phyloP scores from a whole-genome alignment of 1,139 yeast genomes.

The Petasospora fabianii region DNA sequence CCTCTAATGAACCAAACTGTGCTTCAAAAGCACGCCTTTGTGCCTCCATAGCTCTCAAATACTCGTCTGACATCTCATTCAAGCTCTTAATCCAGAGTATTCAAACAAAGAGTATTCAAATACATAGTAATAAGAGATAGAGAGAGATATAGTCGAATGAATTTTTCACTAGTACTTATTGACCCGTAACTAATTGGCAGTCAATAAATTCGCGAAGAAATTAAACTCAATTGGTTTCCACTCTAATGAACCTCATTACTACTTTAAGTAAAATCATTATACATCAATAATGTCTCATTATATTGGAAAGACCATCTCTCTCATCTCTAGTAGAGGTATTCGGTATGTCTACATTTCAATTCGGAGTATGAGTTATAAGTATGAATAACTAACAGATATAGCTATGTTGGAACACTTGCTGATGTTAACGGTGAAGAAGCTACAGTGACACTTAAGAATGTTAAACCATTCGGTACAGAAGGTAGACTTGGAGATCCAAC shows the following conservation, averaged over 20 bases:
- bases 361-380: no score
- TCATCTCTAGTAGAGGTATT: conserved; percentile 83
- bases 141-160: no score
- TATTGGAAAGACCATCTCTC: conserved; percentile 88
- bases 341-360: conserved; percentile 42
- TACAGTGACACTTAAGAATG: conserved; percentile 81
- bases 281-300: conserved; percentile 65
- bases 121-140: no score
- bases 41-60: conserved; percentile 36
- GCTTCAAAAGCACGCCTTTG: conserved; percentile 64
- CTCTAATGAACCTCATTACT: no score
- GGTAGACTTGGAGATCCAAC: conserved; percentile 77
- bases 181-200: no score
- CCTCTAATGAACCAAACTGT: conserved; percentile 63
- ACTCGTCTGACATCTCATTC: conserved; percentile 2
- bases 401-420: conserved; percentile 80
- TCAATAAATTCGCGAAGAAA: no score
- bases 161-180: no score
- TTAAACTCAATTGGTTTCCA: no score
- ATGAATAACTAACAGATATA: conserved; percentile 1
- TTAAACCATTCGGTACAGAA: conserved; percentile 88
- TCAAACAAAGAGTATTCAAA: neutral
- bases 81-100: no score
- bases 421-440: conserved; percentile 88
- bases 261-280: no score